phyloP scores from a whole-genome alignment of 2,329 filamentous ascomycete species.

The Verticillium zaregamsianum region DNA sequence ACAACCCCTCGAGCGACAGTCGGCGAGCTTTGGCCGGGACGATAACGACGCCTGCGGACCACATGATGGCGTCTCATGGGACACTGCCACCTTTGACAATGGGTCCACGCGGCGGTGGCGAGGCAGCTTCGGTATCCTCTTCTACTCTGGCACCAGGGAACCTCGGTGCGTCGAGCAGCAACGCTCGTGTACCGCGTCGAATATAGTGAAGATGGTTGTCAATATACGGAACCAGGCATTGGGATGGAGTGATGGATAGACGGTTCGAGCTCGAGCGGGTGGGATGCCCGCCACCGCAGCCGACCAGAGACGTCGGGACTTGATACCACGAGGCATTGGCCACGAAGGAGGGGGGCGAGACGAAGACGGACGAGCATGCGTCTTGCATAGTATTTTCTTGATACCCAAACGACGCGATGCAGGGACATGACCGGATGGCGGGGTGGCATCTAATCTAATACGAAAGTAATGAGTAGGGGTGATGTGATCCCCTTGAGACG shows the following conservation, averaged over 20 bases:
- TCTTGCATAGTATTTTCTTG: background rate
- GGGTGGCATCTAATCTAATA: background rate
- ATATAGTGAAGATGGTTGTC: background rate
- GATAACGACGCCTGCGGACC: background rate
- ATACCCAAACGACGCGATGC: background rate
- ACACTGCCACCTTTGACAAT: background rate
- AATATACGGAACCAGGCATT: background rate
- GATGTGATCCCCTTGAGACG: background rate
- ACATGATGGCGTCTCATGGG: background rate
- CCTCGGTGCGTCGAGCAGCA: background rate
- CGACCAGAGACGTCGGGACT: background rate
- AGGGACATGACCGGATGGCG: background rate
- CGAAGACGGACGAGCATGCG: background rate
- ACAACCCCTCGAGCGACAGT: background rate
- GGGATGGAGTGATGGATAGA: background rate
- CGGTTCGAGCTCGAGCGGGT: background rate
- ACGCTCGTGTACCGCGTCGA: background rate
- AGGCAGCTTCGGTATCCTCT: background rate
- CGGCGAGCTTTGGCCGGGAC: background rate
- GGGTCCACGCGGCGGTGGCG: background rate
- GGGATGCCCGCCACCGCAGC: background rate
- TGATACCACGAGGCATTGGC: background rate
- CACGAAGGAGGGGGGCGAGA: background rate
- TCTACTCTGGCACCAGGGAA: background rate
- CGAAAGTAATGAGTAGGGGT: background rate